phyloP scores from a whole-genome alignment of 371 early-diverging fungal species.

The Zancudomyces culisetae region DNA sequence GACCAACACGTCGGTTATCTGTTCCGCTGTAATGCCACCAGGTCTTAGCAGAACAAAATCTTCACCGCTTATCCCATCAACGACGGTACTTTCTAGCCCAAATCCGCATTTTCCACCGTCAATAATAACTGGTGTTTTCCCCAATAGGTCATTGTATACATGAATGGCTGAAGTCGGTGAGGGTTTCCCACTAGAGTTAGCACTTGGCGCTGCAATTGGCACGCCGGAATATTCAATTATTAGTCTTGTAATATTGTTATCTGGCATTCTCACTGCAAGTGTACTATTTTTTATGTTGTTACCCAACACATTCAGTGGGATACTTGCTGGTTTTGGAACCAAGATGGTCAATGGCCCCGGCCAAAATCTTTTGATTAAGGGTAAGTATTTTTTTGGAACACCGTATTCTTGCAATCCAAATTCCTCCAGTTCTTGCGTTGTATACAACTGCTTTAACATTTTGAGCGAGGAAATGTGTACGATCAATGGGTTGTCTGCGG shows the following conservation, averaged over 20 bases:
- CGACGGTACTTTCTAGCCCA: constrained; percentile 95
- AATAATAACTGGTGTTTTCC: constrained; percentile 66
- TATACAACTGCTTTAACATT: constrained; percentile 57
- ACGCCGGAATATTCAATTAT: constrained; percentile 70
- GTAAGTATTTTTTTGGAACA: constrained; percentile 44
- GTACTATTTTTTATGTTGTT: constrained; percentile 43
- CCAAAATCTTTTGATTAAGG: constrained; percentile 63
- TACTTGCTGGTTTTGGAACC: constrained; percentile 44
- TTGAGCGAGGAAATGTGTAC: constrained; percentile 83
- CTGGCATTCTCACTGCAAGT: constrained; percentile 90
- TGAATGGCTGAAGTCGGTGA: constrained; percentile 89
- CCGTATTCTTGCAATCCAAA: constrained; percentile 5
- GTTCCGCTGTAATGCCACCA: constrained; percentile 87
- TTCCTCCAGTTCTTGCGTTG: constrained; percentile 24
- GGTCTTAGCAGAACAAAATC: constrained; percentile 62
- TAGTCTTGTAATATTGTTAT: constrained; percentile 76
- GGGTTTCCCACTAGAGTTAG: constrained; percentile 93
- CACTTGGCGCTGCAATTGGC: constrained; percentile 98
- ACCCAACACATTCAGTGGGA: constrained; percentile 68
- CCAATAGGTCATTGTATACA: constrained; percentile 73
- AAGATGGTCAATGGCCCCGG: constrained; percentile 97
- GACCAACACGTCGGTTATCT: constrained; percentile 20
- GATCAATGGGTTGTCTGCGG: constrained; percentile 97
- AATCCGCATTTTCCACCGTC: constrained; percentile 85
- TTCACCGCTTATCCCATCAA: constrained; percentile 46